Percentiles rank a stretch among this genome's conserved stretches.
Evolutionary conservation across 129 eudicot species (phyloP).

Genomic region (Rutidosis leptorrhynchoides): DNA sequence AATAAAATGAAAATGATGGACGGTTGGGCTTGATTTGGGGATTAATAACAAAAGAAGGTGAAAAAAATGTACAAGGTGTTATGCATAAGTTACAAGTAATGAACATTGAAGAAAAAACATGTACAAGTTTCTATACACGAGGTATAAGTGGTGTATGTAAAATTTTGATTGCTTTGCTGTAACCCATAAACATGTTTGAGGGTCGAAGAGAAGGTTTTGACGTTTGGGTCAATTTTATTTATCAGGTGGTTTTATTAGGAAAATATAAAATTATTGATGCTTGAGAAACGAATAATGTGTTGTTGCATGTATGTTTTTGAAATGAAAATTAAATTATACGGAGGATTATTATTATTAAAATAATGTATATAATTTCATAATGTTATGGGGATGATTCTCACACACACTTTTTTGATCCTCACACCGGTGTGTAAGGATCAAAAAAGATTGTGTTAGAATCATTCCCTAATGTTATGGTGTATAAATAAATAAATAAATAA

Average conservation of each 20-base stretch:
- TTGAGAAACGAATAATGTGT: background rate
- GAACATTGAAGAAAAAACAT: background rate
- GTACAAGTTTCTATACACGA: constrained; percentile 17
- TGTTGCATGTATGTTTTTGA: background rate
- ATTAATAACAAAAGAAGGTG: constrained; percentile 42
- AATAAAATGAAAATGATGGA: constrained; percentile 1
- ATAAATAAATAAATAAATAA: too few relatives aligned
- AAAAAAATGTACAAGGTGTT: constrained; percentile 18
- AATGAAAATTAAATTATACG: too few relatives aligned
- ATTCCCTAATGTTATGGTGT: too few relatives aligned
- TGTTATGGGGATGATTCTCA: too few relatives aligned
- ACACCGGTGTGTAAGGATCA: too few relatives aligned
- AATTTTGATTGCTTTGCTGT: constrained; percentile 25
- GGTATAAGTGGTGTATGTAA: background rate
- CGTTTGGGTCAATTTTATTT: background rate
- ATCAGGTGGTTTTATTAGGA: background rate
- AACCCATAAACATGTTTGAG: constrained; percentile 32
- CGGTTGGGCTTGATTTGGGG: constrained; percentile 40
- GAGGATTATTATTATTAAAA: too few relatives aligned
- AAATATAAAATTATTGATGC: background rate
- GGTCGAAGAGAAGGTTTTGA: constrained; percentile 27
- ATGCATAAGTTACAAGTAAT: background rate
- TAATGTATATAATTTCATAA: too few relatives aligned
- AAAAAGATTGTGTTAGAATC: too few relatives aligned
- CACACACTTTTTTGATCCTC: too few relatives aligned